These are phyloP conservation scores for Pythium dissotocum DNA, from an alignment of 352 stramenopile species.

Conservation along the genomic window DNA sequence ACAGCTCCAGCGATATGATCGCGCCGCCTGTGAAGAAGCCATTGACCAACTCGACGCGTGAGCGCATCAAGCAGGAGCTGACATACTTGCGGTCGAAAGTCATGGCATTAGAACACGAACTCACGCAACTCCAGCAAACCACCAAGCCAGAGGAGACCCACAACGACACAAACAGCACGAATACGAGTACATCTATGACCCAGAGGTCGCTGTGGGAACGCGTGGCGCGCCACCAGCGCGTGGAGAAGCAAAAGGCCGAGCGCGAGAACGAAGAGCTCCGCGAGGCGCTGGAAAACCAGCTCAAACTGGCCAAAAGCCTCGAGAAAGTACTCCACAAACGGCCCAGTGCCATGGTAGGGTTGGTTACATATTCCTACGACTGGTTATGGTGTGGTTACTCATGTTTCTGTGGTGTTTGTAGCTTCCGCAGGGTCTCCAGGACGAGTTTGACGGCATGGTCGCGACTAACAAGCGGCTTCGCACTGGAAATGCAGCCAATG, in stretches of 20 bases:
- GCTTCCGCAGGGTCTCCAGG: conserved; percentile 2
- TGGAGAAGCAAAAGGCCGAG: conserved; percentile 32
- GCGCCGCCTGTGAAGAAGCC: conserved; percentile 20
- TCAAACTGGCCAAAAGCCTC: conserved; percentile 52
- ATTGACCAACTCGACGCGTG: conserved; percentile 55
- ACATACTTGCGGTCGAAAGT: conserved; percentile 50
- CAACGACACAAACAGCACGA: conserved; percentile 21
- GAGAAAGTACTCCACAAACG: conserved; percentile 46
- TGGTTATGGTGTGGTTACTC: background rate
- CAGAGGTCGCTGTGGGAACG: conserved; percentile 28
- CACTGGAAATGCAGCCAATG: background rate
- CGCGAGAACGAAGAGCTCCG: conserved; percentile 32
- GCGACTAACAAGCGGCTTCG: background rate
- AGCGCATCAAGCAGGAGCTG: conserved; percentile 57
- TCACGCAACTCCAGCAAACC: conserved; percentile 20
- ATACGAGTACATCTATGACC: background rate
- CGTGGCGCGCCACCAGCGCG: conserved; percentile 33
- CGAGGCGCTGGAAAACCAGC: conserved; percentile 37
- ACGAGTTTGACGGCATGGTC: conserved; percentile 7
- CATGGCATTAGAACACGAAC: conserved; percentile 39
- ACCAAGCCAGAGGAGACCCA: background rate
- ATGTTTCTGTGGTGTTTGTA: background rate
- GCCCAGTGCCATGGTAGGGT: background rate
- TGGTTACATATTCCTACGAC: background rate
- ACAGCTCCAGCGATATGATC: conserved; percentile 8